phyloP scores from a whole-genome alignment of 2,329 filamentous ascomycete genomes.

The Tolypocladium tropicale region DNA sequence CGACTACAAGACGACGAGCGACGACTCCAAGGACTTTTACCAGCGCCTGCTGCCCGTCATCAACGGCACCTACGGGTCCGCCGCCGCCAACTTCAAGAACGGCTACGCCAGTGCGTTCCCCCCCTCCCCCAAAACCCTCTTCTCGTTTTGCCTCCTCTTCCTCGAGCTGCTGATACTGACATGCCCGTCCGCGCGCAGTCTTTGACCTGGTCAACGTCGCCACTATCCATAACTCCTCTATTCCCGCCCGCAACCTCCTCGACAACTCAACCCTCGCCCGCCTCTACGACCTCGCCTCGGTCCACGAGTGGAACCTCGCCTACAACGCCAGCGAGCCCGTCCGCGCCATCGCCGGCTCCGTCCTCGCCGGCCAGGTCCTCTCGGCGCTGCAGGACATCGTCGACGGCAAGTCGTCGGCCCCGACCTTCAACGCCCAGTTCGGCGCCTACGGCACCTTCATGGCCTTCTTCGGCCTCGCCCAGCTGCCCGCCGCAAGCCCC shows the following conservation, averaged over 20 bases:
- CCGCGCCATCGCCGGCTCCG: conserved; percentile 46
- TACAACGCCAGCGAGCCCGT: conserved; percentile 66
- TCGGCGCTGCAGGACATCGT: conserved; percentile 42
- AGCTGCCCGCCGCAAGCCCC: conserved; percentile 36
- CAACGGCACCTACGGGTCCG: conserved; percentile 37
- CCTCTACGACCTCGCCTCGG: conserved; percentile 64
- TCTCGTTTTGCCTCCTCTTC: too few relatives aligned
- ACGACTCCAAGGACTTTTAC: conserved; percentile 51
- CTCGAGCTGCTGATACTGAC: conserved; percentile 1
- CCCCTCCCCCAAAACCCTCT: too few relatives aligned
- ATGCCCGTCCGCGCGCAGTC: conserved; percentile 26
- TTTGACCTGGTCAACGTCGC: conserved; percentile 52
- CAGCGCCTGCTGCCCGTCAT: conserved; percentile 41
- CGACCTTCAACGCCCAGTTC: conserved; percentile 43
- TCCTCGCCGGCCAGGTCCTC: conserved; percentile 46
- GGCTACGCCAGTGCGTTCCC: conserved; percentile 47
- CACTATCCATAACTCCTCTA: conserved; percentile 48
- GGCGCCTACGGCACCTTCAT: conserved; percentile 53
- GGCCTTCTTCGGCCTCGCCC: conserved; percentile 51
- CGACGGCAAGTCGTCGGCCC: conserved; percentile 21
- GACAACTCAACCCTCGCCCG: conserved; percentile 48
- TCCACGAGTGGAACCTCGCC: conserved; percentile 72
- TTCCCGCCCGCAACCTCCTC: conserved; percentile 49
- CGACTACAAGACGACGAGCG: conserved; percentile 33
- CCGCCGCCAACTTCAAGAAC: conserved; percentile 43